Base-by-base conservation (phyloP, 2,329 filamentous ascomycete species). In the Colletotrichum higginsianum region DNA sequence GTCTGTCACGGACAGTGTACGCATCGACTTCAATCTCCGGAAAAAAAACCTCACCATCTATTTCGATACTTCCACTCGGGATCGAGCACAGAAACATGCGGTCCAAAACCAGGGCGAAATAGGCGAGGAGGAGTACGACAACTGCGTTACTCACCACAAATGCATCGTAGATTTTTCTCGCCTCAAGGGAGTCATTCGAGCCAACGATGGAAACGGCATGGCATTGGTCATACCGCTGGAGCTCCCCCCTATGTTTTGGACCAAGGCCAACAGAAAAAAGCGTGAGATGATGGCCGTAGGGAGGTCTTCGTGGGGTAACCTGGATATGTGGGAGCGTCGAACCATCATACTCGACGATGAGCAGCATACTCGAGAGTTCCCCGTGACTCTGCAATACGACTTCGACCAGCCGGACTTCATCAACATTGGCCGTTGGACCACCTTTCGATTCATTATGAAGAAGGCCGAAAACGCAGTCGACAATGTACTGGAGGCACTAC, bases 391-490 rank as follows among this genome's bases (percentile, higher is more conserved):
- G 4, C 79, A 82, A 21, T 80, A 79, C 56, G 76, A 81, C 9
- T 75, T 81, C 6, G 75, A 81, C 7, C 77, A 79, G 23, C 74
- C 77, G 7, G 75, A 75, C 0, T 82, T 83, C 26, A 82, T 89
- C 23, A 84, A 90, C 68, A 82, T 90, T 53, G 89, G 88, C 21
- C 85, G 86, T 56, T 91, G 89, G 88, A 89, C 85, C 12, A 86
- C 86, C 0, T 86, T 90, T 67, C 82, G 84, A 58, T 76, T 91
- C n/a, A 75, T 81, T 0, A 77, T 91, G 5, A 67, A 78, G 2
- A 74, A 68, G 2, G 62, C 72, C 3, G 74, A 79, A 1, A 73
- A 77, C 0, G 72, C 75, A 3, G 86, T 87, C 75, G 74, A 79
- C 1, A 75, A 81, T 0, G 82, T 93, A 23, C 82, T 85, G 4